These are phyloP conservation scores for Friedmanniomyces simplex DNA, from an alignment of 495 filamentous ascomycete species.

Conservation along the genomic window DNA sequence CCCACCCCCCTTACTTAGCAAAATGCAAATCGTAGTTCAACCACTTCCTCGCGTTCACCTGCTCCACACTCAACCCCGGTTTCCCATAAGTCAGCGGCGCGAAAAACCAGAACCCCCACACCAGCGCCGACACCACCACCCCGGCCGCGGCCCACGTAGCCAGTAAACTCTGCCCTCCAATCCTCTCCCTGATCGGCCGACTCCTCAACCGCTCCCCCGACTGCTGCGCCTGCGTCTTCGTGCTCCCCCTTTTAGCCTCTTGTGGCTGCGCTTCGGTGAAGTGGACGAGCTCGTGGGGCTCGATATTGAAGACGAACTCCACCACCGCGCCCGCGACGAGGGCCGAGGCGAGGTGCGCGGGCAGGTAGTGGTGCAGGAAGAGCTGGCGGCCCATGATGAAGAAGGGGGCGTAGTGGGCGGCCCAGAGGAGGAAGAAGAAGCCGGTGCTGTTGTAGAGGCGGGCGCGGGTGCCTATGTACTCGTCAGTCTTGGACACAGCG, in stretches of 20 bases:
- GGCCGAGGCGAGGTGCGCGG: constrained; percentile 83
- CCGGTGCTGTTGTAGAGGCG: constrained; percentile 96
- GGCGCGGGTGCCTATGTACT: constrained; percentile 61
- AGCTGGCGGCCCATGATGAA: constrained; percentile 67
- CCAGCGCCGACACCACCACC: constrained; percentile 56
- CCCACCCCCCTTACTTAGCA: constrained; percentile 60
- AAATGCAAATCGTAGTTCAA: constrained; percentile 96
- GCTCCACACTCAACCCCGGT: constrained; percentile 73
- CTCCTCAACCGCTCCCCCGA: neutral
- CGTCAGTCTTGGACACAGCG: neutral
- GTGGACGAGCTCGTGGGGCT: constrained; percentile 48
- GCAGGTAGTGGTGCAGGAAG: constrained; percentile 70
- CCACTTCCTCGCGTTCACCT: constrained; percentile 85
- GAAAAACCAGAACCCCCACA: constrained; percentile 85
- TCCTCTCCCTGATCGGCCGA: constrained; percentile 63
- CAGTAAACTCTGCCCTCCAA: constrained; percentile 66
- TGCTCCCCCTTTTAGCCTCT: constrained; percentile 35
- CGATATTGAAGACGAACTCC: constrained; percentile 90
- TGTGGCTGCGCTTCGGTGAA: constrained; percentile 40
- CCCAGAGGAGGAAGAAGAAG: constrained; percentile 90
- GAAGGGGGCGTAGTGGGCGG: constrained; percentile 64
- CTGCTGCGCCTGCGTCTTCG: constrained; percentile 4
- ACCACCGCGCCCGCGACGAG: constrained; percentile 91
- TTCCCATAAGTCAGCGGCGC: constrained; percentile 90
- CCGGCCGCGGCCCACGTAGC: constrained; percentile 65